Conservation (phyloP, 192 early-diverging fungal genomes). For the Entomortierella chlamydospora region DNA sequence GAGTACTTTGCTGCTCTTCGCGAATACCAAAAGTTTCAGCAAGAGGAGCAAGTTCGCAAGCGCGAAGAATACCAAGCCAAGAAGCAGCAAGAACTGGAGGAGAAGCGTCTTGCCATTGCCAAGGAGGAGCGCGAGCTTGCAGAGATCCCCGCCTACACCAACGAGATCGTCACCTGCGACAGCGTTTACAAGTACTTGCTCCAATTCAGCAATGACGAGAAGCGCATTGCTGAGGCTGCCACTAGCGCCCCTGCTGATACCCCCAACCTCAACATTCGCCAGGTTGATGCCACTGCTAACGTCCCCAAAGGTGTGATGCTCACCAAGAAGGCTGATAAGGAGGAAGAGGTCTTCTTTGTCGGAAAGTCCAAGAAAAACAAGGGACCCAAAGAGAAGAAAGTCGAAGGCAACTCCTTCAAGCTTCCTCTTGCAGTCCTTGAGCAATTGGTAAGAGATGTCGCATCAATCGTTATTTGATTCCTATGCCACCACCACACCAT, state of each 20-base stretch:
- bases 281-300: constrained; percentile 67
- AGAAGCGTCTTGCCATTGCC: constrained; percentile 75
- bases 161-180: constrained; percentile 88
- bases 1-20: constrained; percentile 80
- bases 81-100: constrained; percentile 73
- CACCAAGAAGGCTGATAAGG: constrained; percentile 77
- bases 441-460: constrained; percentile 70
- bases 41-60: constrained; percentile 73
- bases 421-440: constrained; percentile 84
- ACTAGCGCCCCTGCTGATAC: constrained; percentile 47
- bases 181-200: constrained; percentile 82
- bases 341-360: constrained; percentile 85
- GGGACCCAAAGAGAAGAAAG: constrained; percentile 60
- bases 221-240: constrained; percentile 53
- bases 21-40: constrained; percentile 78
- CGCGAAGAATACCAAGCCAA: constrained; percentile 75
- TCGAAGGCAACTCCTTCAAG: constrained; percentile 62
- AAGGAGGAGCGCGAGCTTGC: constrained; percentile 87
- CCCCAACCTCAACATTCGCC: constrained; percentile 60
- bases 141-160: constrained; percentile 85
- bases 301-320: constrained; percentile 84
- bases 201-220: constrained; percentile 55
- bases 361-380: constrained; percentile 75
- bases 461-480: too few species aligned
- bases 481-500: not conserved